Conservation (phyloP, 169 alveolate species). For the Theileria orientalis region DNA sequence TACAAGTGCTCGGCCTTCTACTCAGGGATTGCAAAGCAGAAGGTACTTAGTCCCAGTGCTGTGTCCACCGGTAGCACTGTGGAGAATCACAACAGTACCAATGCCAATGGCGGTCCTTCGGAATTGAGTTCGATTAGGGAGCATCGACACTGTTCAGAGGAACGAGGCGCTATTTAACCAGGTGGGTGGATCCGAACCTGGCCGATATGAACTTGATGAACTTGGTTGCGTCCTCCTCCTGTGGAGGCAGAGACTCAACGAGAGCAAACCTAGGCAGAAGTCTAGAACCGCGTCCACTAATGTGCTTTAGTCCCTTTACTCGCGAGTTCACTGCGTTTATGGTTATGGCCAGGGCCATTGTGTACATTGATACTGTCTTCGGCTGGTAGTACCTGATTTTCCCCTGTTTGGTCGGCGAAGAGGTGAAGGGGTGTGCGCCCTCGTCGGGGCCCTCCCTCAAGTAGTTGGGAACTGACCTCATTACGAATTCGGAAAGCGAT, state of each 20-base stretch:
- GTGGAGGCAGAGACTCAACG: constrained; percentile 33
- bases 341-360: constrained; percentile 16
- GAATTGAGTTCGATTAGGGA: background rate
- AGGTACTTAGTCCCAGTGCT: too few relatives aligned
- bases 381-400: background rate
- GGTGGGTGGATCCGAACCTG: constrained; percentile 32
- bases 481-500: constrained; percentile 29
- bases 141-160: background rate
- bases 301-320: background rate
- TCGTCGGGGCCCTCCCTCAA: background rate
- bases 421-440: constrained; percentile 37
- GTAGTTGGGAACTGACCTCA: background rate
- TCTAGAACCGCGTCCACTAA: background rate
- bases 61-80: background rate
- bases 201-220: constrained; percentile 33
- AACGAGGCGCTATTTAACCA: background rate
- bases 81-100: background rate
- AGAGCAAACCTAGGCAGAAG: constrained; percentile 31
- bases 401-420: background rate
- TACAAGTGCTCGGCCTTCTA: constrained; percentile 48
- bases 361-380: background rate
- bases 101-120: background rate
- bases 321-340: constrained; percentile 21
- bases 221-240: background rate
- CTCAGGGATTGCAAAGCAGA: constrained; percentile 6